Evolutionary conservation across 805 yeast genomes (phyloP), one percentile per base, ranked within the genome.

Genomic region (Ogataea philodendri): DNA sequence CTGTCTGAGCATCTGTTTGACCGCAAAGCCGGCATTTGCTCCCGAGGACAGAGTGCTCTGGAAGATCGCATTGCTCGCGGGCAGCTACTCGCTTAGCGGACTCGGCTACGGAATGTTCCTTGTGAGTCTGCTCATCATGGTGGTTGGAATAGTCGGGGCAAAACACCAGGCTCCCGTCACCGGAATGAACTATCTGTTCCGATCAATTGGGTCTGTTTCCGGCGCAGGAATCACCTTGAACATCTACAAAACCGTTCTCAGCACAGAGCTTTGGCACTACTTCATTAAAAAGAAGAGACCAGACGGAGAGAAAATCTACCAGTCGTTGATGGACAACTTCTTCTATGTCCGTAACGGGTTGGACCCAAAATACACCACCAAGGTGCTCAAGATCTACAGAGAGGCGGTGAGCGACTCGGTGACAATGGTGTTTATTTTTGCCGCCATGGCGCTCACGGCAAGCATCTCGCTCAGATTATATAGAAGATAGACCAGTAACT

Each of bases 141-240:
- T 67, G 22, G 71, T 71, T 10, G 70, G 65, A 30, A 58, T 63
- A 13, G 67, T 69, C 19, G 72, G 72, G 5, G 53, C 59, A 34
- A 61, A 67, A 17, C 62, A 66, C 37, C 77, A 70, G 49, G 75
- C 74, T 9, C 57, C 70, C 3, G 67, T 69, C 32, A 69, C 72
- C 1, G 75, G 76, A 26, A 62, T 70, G 57, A 70, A 67, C 47
- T 70, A 71, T 41, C 49, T 71, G 33, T 70, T 72, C 60, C 59
- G 76, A 44, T 70, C 77, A 3, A 54, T 69, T 32, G 77, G 76
- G 13, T 64, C 66, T 30, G 71, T 68, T 9, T 42, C 66, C 7
- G 76, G 76, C 31, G 70, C 69, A 3, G 71, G 74, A 5, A 49
- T 68, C 4, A 54, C 68, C 3, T 49, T 70, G 23, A 61, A 63